Base-by-base conservation (phyloP, 2,329 filamentous ascomycete species). In the Fusarium napiforme region DNA sequence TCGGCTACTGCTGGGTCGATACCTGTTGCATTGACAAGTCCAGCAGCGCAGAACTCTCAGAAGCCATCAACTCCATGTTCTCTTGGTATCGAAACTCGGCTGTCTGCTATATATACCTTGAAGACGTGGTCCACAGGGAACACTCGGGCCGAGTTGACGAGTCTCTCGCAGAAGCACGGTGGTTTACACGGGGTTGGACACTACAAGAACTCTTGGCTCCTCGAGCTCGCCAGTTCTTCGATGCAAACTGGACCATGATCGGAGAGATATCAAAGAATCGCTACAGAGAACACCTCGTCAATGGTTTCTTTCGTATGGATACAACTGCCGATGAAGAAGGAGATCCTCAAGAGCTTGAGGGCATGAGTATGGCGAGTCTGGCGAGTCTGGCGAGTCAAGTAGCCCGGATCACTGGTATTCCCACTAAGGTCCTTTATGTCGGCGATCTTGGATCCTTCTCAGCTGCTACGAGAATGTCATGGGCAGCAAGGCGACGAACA, bases 171-270 rank as follows among this genome's bases (percentile, higher is more conserved):
- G 23, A 49, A 18, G 66, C 75, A 7, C 50, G 71, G 16, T 77
- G 76, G 75, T 78, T 78, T 28, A 72, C 55, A 36, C 58, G 74
- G 2, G 73, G 75, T 1, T 77, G 76, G 76, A 78, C 76, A 6
- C 57, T 81, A 1, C 77, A 79, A 34, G 80, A 81, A 23, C 75
- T 81, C 26, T 64, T 81, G 18, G 79, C 79, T 15, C 79, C 79
- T 0, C 49, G 50, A 12, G 42, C 53, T 8, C 69, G 80, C 9
- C 67, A 74, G 9, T 81, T 81, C 57, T 81, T 75, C n/a, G 72
- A 78, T 34, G 40, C 43, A 1, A 58, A 71, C 26, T 79, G 79
- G 79, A 62, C 58, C 3, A 68, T 73, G 26, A 60, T 79, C n/a
- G 78, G 79, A 8, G 78, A 76, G 39, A 76, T 73, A 28, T 58